phyloP scores from a whole-genome alignment of 805 yeast species.

The Spathaspora arborariae region DNA sequence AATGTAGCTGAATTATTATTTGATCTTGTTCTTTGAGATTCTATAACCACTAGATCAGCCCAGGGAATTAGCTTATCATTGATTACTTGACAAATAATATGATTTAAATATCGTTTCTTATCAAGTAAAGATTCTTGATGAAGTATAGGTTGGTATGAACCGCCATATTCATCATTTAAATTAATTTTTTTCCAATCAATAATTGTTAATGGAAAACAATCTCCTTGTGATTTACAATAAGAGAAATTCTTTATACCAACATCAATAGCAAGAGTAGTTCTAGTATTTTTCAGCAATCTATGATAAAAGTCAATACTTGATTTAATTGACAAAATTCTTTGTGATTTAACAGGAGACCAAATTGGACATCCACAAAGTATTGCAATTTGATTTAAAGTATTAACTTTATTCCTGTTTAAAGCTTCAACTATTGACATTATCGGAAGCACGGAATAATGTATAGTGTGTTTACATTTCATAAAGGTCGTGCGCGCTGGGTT shows the following conservation, averaged over 20 bases:
- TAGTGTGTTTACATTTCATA: not conserved
- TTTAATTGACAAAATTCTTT: constrained; percentile 10
- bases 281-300: not conserved
- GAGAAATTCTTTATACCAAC: constrained; percentile 42
- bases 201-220: constrained; percentile 8
- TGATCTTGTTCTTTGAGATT: constrained; percentile 38
- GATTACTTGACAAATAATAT: constrained; percentile 14
- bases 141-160: constrained; percentile 4
- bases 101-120: constrained; percentile 23
- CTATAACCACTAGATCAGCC: constrained; percentile 31
- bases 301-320: constrained; percentile 9
- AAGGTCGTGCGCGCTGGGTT: not conserved
- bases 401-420: constrained; percentile 1
- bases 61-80: constrained; percentile 14
- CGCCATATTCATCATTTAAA: constrained; percentile 17
- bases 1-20: constrained; percentile 29
- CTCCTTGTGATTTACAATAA: constrained; percentile 21
- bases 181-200: constrained; percentile 25
- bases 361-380: constrained; percentile 19
- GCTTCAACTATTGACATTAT: not conserved
- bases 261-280: constrained; percentile 27
- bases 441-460: not conserved
- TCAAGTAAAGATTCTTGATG: constrained; percentile 17
- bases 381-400: constrained; percentile 12
- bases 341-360: constrained; percentile 13